Base-by-base conservation (phyloP, 1,139 yeast genomes). In the Meyerozyma smithsonii region DNA sequence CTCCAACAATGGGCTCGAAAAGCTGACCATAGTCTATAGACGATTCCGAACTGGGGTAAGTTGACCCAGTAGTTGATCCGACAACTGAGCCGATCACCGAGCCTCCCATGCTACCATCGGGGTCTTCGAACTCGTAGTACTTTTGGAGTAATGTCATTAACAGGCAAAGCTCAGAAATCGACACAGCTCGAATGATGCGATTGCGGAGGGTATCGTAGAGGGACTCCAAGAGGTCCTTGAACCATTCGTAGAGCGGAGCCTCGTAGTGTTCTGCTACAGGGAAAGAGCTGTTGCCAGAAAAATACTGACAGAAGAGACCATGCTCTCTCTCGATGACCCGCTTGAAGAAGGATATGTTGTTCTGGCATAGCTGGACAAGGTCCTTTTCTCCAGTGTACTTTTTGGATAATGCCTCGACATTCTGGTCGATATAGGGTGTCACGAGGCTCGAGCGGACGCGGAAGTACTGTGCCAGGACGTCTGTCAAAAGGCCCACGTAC, bases 1-100 rank as follows among this genome's bases (percentile, higher is more conserved):
- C 96, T 43, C 79, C 79, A 18, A 85, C 60, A 10, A 89, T 74
- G 0, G 95, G 89, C 44, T 77, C 78, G 49, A 86, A 82, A 5
- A 87, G 64, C 35, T 69, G 70, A 10, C 83, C 85, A 44, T 73
- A 72, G 45, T 78, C 71, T 14, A 78, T 61, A 21, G 4, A 38
- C 41, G 18, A n/a, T 35, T 17, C 11, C 37, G 46, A 20, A 39
- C 39, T 18, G 20, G 46, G 47, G 39, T 15, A 33, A 56, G 56
- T 40, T 53, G 56, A 24, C 44, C 48, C 24, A 7, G 25, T 4
- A 17, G 40, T 39, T 25, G 46, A 48, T 17, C 42, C 48, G 8
- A 44, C 44, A 2, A 54, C 41, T 2, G 54, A 50, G 4, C 44
- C 47, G 8, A 26, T 15, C 10, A 26, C 30, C 12, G 30, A 26